Percentiles rank a stretch among this genome's conserved stretches.
Conservation (phyloP, 1,139 yeast species). For the Candida sanyaensis region DNA sequence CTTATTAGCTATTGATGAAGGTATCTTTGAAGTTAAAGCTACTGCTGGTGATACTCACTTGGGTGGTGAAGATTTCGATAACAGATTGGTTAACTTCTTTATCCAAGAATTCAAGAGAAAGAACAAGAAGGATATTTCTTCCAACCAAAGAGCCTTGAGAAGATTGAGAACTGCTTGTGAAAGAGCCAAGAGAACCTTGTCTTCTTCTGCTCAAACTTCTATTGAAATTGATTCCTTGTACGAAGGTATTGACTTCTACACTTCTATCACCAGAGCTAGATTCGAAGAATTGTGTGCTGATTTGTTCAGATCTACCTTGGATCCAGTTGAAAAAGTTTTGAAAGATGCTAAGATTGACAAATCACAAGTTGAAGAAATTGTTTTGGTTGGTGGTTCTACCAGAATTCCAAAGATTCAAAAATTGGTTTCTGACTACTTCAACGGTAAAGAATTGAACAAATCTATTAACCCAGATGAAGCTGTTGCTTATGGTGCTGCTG, state of each 20-base stretch:
- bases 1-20: conserved; percentile 87
- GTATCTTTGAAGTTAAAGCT: conserved; percentile 95
- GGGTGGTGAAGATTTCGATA: conserved; percentile 80
- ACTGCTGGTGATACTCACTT: conserved; percentile 98
- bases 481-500: conserved; percentile 49
- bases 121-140: conserved; percentile 37
- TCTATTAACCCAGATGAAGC: conserved; percentile 50
- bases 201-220: conserved; percentile 43
- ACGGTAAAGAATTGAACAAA: conserved; percentile 48
- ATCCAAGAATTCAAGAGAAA: conserved; percentile 41
- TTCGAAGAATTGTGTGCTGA: conserved; percentile 48
- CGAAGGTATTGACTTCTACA: conserved; percentile 44
- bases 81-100: conserved; percentile 36
- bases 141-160: conserved; percentile 42
- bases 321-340: conserved; percentile 46
- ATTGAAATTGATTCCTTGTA: conserved; percentile 42
- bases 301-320: conserved; percentile 44
- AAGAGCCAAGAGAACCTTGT: conserved; percentile 45
- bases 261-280: conserved; percentile 46
- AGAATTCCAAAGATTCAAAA: conserved; percentile 48
- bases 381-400: conserved; percentile 47
- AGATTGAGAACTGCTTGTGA: conserved; percentile 48
- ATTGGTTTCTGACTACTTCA: conserved; percentile 45
- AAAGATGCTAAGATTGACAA: conserved; percentile 45
- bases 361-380: conserved; percentile 41